Evolutionary conservation across 2,329 filamentous ascomycete species (phyloP).

Genomic region (Colletotrichum incanum): DNA sequence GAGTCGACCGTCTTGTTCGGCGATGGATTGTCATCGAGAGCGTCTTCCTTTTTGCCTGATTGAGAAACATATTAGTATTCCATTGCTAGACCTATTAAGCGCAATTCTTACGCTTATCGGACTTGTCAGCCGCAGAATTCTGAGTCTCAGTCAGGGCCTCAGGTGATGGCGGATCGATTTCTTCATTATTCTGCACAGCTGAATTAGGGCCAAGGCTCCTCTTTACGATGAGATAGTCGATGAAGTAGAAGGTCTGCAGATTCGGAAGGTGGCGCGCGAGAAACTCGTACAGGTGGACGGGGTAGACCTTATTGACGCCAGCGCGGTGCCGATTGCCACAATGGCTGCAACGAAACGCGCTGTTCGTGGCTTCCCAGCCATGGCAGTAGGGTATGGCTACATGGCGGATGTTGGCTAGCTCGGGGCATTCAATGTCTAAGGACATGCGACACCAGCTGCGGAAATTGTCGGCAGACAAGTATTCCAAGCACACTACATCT

Average conservation of each 20-base stretch:
- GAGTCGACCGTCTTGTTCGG: background rate
- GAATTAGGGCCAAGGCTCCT: constrained; percentile 7
- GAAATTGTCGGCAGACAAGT: constrained; percentile 51
- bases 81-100: too few species aligned
- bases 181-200: constrained; percentile 3
- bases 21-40: background rate
- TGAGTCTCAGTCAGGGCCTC: background rate
- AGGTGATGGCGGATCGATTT: constrained; percentile 21
- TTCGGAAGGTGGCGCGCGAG: constrained; percentile 58
- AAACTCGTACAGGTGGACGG: constrained; percentile 61
- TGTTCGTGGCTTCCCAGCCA: constrained; percentile 55
- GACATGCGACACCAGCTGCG: constrained; percentile 49
- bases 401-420: constrained; percentile 54
- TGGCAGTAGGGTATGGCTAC: constrained; percentile 61
- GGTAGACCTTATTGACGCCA: constrained; percentile 50
- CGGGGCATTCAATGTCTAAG: constrained; percentile 48
- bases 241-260: constrained; percentile 61
- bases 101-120: background rate
- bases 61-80: background rate
- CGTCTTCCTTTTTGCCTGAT: constrained; percentile 3
- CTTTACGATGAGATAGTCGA: constrained; percentile 61
- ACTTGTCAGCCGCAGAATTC: background rate
- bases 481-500: constrained; percentile 55
- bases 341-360: constrained; percentile 48
- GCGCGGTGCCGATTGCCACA: constrained; percentile 54